phyloP scores from a whole-genome alignment of 495 filamentous ascomycete species.

The Lophium mytilinum region DNA sequence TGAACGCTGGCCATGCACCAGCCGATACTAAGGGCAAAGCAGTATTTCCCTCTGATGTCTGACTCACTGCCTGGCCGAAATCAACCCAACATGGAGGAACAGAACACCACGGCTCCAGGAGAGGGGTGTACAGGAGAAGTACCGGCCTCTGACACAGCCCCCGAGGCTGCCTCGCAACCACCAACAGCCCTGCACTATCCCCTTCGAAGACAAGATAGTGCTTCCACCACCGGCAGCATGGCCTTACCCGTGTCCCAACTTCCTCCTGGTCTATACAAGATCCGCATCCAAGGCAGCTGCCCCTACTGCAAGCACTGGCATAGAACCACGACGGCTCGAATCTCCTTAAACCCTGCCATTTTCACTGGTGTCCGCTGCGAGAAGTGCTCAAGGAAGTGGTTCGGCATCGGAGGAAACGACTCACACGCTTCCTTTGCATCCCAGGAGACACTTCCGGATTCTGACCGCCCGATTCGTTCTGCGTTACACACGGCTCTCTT shows the following conservation, averaged over 20 bases:
- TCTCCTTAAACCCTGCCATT: neutral
- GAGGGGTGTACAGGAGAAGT: too few species aligned
- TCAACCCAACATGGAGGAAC: neutral
- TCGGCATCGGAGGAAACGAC: neutral
- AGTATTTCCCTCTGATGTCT: neutral
- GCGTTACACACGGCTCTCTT: neutral
- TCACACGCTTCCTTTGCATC: neutral
- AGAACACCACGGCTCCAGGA: neutral
- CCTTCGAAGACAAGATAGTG: neutral
- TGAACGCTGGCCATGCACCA: too few species aligned
- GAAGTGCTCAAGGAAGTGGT: neutral
- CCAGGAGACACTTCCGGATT: neutral
- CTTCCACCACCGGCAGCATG: neutral
- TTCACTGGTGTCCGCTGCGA: neutral
- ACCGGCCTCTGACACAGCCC: neutral
- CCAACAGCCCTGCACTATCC: neutral
- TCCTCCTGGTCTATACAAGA: neutral
- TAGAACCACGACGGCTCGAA: neutral
- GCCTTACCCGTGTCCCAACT: neutral
- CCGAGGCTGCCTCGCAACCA: neutral
- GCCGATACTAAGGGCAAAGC: too few species aligned
- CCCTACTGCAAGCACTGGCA: neutral
- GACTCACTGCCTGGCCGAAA: neutral
- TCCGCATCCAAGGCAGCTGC: neutral
- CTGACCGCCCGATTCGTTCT: neutral